Base-by-base conservation (phyloP, 768 basidiomycete species). In the Lactifluus pinguis region DNA sequence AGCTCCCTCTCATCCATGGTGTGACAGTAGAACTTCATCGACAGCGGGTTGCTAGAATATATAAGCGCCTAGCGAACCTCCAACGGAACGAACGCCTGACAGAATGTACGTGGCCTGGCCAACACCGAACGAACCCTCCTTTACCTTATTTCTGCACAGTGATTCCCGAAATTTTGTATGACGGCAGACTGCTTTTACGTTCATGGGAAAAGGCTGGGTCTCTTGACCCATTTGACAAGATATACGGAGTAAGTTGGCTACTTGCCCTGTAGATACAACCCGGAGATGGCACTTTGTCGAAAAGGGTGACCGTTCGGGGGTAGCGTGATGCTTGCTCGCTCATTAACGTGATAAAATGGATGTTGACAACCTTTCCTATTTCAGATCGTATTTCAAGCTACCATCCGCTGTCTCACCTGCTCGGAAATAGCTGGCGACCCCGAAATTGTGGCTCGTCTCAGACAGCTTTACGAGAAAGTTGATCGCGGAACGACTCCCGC, bases 1-100 rank as follows among this genome's bases (percentile, higher is more conserved):
- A 89, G 87, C 84, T 91, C 63, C 87, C 88, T 63, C 82, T 86
- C 78, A 80, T 89, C 66, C 80, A 78, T 67, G 87, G 87, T 42
- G 83, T 90, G 50, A 89, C 88, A 29, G 83, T 86, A 60, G 80
- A 85, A 71, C 77, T 89, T 48, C 82, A 85, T 66, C 76, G 77
- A 54, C 79, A 78, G 62, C 76, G 81, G 64, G 79, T 89, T 69
- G 73, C 81, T 30, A 75, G 79, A 66, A 89, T 90, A 59, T 84
- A 89, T 73, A 88, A 83, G 70, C 85, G 88, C 64, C 79, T 91
- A 39, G 77, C 78, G 29, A 76, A 77, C 41, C 76, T 83, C 45
- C 87, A 89, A 70, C 79, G 77, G 65, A 81, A 83, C 66, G 82
- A 81, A 42, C 77, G 81, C 54, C 75, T 91, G 51, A 76, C 75